Evolutionary conservation across 23 red algal genomes (phyloP), one percentile per base, ranked within the genome.

Genomic region (Gracilaria vermiculophylla): DNA sequence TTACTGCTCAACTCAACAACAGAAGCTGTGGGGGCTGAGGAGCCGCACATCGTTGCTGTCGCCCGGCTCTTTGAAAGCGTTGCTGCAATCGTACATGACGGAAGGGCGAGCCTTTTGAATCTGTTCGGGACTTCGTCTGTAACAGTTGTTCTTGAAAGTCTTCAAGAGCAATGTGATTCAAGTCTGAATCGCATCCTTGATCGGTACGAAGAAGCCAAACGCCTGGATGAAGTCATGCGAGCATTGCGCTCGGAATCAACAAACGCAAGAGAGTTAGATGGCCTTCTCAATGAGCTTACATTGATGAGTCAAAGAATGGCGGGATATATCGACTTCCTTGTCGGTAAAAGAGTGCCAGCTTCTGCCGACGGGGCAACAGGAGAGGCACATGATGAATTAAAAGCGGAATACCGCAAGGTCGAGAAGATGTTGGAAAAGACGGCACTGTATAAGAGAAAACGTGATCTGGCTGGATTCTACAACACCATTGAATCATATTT

Each of bases 61-160:
- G 92, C 95, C n/a, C 90, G 86, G 7, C 80, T 97, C 12, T 97
- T 89, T 90, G 95, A 97, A 48, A 42, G 40, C 54, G 82, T 97
- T 66, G 95, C 95, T 39, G 82, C 89, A 39, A 82, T 62, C 76
- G 77, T 79, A 48, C 80, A 88, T 72, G 95, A 97, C 43, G 69
- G 72, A 39, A 62, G 78, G 41, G 53, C 42, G 0, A 53, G 25
- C 41, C 39, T 87, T 20, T 29, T 80, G 11, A 48, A 40, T 15
- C 20, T 81, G 4, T 93, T 90, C 50, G 91, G 82, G 28, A 21
- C 28, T 17, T 45, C 47, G 27, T 67, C 56, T 32, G 19, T 91
- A 24, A 55, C 70, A n/a, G 24, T 32, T 25, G 27, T 97, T 23
- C 67, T 90, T 6, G 43, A 25, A 20, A 54, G 36, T 24, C 77